phyloP scores from a whole-genome alignment of 2,329 filamentous ascomycete species.

The Talaromyces sp. region DNA sequence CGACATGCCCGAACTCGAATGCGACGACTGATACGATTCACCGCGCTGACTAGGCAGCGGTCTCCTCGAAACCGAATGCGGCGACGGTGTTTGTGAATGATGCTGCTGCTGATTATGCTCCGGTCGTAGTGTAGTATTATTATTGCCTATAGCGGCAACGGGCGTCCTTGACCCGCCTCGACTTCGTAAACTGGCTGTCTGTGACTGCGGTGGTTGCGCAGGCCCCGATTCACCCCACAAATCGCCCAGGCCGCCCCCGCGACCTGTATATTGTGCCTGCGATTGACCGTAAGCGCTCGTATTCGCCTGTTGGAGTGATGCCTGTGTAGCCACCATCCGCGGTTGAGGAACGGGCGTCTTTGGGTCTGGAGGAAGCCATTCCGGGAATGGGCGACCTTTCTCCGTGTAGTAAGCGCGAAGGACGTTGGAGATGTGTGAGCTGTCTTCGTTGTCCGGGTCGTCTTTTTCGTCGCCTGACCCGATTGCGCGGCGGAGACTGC shows the following conservation, averaged over 20 bases:
- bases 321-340: constrained; percentile 51
- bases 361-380: constrained; percentile 89
- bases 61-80: constrained; percentile 41
- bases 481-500: constrained; percentile 51
- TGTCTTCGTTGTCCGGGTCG: constrained; percentile 62
- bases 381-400: constrained; percentile 74
- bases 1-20: constrained; percentile 38
- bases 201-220: constrained; percentile 28
- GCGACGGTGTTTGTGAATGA: constrained; percentile 27
- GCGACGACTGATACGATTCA: constrained; percentile 67
- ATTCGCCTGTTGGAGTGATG: constrained; percentile 47
- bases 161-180: constrained; percentile 24
- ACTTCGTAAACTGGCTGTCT: constrained; percentile 40
- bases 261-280: constrained; percentile 34
- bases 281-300: constrained; percentile 23
- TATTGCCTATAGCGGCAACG: constrained; percentile 17
- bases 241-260: constrained; percentile 54
- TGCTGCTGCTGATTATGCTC: neutral
- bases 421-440: constrained; percentile 91
- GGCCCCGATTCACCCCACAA: constrained; percentile 52
- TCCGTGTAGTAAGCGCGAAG: constrained; percentile 90
- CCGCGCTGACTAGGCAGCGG: constrained; percentile 69
- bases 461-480: constrained; percentile 41
- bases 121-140: constrained; percentile 9
- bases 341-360: constrained; percentile 58